A percentile compares a stretch with the other conserved stretches of the same genome.
phyloP scores from a whole-genome alignment of 192 early-diverging fungal genomes.

The Pecoramyces ruminantium region DNA sequence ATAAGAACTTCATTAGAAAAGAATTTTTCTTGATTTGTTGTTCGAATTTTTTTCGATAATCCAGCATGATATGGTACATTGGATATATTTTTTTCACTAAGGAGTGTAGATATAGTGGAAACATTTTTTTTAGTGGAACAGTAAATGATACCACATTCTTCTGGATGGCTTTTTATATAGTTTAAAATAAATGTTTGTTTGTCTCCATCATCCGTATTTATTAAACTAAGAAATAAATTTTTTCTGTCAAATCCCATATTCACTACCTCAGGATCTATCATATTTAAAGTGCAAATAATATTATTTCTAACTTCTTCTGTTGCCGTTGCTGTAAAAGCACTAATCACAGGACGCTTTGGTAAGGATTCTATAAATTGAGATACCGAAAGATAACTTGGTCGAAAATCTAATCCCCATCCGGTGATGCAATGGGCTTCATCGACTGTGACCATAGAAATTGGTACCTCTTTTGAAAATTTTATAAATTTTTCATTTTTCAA shows the following conservation, averaged over 20 bases:
- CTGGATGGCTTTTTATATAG: constrained; percentile 35
- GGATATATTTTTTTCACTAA: constrained; percentile 25
- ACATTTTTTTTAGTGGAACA: constrained; percentile 48
- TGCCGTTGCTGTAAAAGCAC: constrained; percentile 63
- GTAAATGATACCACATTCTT: constrained; percentile 48
- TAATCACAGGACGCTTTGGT: constrained; percentile 39
- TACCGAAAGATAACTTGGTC: constrained; percentile 26
- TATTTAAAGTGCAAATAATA: background rate
- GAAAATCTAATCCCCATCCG: constrained; percentile 34
- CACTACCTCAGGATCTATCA: constrained; percentile 8
- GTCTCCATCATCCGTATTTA: constrained; percentile 23
- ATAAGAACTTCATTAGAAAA: constrained; percentile 13
- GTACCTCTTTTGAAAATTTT: constrained; percentile 2
- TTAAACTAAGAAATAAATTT: constrained; percentile 43
- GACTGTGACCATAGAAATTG: constrained; percentile 19
- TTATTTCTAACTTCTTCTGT: too few species aligned
- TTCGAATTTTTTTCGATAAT: constrained; percentile 22
- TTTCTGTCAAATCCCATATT: constrained; percentile 31
- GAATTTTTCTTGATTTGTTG: constrained; percentile 19
- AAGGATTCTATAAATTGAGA: constrained; percentile 25
- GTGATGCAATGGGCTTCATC: constrained; percentile 35
- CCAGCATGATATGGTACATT: constrained; percentile 49
- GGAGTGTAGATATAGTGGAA: constrained; percentile 23
- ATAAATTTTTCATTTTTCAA: too few species aligned
- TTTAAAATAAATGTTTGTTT: constrained; percentile 22